Evolutionary conservation across 1,284 basidiomycete species (phyloP), one percentile per base, ranked within the genome.

Genomic region (Pascua sp.): DNA sequence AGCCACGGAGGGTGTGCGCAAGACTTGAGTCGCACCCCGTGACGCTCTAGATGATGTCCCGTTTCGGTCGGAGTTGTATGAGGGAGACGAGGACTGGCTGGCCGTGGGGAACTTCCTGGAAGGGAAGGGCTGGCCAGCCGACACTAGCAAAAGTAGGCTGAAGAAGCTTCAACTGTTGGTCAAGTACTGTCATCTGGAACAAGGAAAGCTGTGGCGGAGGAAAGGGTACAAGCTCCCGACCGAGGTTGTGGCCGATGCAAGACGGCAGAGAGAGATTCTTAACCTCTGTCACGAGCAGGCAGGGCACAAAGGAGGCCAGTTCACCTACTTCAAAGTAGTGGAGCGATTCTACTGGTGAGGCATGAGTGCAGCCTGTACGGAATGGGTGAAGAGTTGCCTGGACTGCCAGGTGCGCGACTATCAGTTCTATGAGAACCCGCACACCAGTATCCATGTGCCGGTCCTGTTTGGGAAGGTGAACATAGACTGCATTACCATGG

Each of bases 401-500:
- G 48, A 40, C 15, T 49, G 48, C 41, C 48, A 49, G 16, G 48
- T 39, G 8, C 12, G 48, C 7, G 48, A 49, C 16, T 18, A 49
- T 8, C 38, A 32, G 11, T 15, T 15, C 4, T 49, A 43, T 32
- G 54, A 50, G 48, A 15, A 39, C 11, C 18, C 38, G 10, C n/a
- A 41, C 13, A 9, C n/a, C 8, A 51, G 15, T 32, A 40, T 42
- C 2, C 32, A 42, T 8, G 18, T 41, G 8, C 55, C 55, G 13
- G 47, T 38, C 2, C 4, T 56, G 24, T 47, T 56, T 37, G 11
- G 11, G 11, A 43, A 45, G 36, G 38, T 49, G 49, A 18, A 42
- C 16, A 45, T 56, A 7, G 57, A 58, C 43, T 58, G 57, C 38
- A 45, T 58, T 4, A 18, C 46, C 43, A 54, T 58, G 52, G 42